Evolutionary conservation across 1,284 basidiomycete species (phyloP), one percentile per base, ranked within the genome.

Genomic region (Polyporus tsugae): DNA sequence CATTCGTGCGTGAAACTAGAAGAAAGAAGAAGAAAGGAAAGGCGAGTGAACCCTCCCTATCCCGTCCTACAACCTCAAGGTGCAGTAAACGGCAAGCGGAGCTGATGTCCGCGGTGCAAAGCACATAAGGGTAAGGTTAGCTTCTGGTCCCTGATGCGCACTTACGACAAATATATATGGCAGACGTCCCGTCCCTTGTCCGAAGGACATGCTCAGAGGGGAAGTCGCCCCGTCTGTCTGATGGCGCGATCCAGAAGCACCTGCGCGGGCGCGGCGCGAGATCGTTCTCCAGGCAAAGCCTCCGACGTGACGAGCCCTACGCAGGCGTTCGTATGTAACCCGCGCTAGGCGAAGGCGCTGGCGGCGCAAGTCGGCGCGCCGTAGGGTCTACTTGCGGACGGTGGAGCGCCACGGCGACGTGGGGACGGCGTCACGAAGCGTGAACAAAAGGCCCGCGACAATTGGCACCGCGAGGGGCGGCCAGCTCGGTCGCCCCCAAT

Each of bases 61-160:
- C 46, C 46, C 46, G 46, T 13, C 46, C 46, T 11, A 52, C 46
- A 52, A 25, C 22, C 46, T 52, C 22, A 52, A 52, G 46, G 9
- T 29, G 29, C 29, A 29, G 29, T 19, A 29, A 35, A 55, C 19
- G 19, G 19, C 25, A 35, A 15, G 5, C 53, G 33, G 33, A 4
- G 10, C 53, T 55, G 25, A 55, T n/a, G 9, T 1, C 29, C 33
- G 53, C 13, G 29, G 29, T 35, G 55, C 19, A 58, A 38, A 35
- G 29, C n/a, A n/a, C n/a, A n/a, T 33, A 55, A 22, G 55, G 35
- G 6, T 58, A 58, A 22, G 46, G 11, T 52, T 22, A 9, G 2
- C 55, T 58, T 58, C 55, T 58, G 10, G 55, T 38, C 9, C 55
- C 55, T 38, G 55, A 58, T 38, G 55, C 36, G n/a, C 55, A 38